Percentiles rank a stretch among this genome's conserved stretches.
phyloP scores from a whole-genome alignment of 1,284 basidiomycete genomes.

The Tetrapyrgos nigripes region DNA sequence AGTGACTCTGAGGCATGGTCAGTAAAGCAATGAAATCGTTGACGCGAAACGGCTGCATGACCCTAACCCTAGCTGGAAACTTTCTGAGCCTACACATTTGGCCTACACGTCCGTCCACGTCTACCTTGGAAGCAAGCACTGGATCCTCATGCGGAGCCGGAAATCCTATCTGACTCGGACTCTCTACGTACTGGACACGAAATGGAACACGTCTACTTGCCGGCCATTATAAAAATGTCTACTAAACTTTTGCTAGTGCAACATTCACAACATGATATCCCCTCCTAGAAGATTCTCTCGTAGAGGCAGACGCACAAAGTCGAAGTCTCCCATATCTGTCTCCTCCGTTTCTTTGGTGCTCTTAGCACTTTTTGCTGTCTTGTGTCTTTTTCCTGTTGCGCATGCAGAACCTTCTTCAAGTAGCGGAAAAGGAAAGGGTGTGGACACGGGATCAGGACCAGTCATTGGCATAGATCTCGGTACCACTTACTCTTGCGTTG shows the following conservation, averaged over 20 bases:
- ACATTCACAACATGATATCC: not conserved
- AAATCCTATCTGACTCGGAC: not conserved
- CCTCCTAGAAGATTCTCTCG: not conserved
- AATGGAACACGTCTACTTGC: not conserved
- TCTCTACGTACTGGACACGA: not conserved
- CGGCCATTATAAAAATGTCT: not conserved
- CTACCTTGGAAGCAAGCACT: not conserved
- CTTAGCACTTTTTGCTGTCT: constrained; percentile 52
- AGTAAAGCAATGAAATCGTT: no score
- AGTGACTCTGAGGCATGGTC: no score
- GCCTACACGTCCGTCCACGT: not conserved
- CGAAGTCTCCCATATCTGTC: constrained; percentile 11
- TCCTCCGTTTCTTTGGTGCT: constrained; percentile 55
- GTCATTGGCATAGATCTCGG: constrained; percentile 49
- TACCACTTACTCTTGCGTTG: constrained; percentile 66
- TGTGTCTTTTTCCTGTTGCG: constrained; percentile 54
- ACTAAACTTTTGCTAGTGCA: not conserved
- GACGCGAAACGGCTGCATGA: not conserved
- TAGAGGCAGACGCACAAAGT: not conserved
- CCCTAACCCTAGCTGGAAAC: not conserved
- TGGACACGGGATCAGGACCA: not conserved
- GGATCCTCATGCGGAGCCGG: no score
- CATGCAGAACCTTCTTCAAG: constrained; percentile 36
- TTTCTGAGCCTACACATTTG: no score
- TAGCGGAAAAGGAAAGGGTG: constrained; percentile 27